These are phyloP conservation scores for Trametes maxima DNA, from an alignment of 768 basidiomycete genomes.

Conservation along the genomic window DNA sequence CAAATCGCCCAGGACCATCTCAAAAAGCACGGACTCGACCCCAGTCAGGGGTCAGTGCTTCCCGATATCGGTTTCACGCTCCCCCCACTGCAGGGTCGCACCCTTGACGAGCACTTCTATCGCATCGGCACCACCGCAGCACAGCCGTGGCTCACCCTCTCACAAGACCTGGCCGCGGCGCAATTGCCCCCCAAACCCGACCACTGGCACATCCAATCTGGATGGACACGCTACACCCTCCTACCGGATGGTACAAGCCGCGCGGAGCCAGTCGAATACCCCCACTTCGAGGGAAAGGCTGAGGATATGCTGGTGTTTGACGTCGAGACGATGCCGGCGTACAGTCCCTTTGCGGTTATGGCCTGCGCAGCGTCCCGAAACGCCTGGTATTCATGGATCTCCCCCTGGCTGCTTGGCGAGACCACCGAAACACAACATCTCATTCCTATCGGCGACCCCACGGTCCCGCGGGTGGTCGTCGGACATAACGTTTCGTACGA, in stretches of 20 bases:
- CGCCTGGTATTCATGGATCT: constrained; percentile 96
- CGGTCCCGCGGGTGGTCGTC: constrained; percentile 65
- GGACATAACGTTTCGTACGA: constrained; percentile 98
- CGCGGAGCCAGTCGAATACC: constrained; percentile 69
- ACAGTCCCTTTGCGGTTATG: constrained; percentile 83
- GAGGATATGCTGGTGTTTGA: constrained; percentile 88
- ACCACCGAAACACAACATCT: constrained; percentile 62
- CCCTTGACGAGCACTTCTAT: constrained; percentile 89
- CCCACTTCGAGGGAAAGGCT: constrained; percentile 59
- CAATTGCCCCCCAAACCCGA: constrained; percentile 64
- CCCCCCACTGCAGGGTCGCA: constrained; percentile 78
- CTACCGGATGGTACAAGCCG: constrained; percentile 76
- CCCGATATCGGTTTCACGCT: constrained; percentile 79
- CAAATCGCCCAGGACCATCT: constrained; percentile 84
- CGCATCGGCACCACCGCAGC: constrained; percentile 68
- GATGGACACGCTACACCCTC: constrained; percentile 88
- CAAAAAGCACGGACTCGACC: constrained; percentile 77
- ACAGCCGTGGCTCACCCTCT: constrained; percentile 77
- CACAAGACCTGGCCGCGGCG: constrained; percentile 54
- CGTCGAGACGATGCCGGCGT: constrained; percentile 88
- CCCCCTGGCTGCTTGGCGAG: constrained; percentile 83
- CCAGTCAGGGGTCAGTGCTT: constrained; percentile 77
- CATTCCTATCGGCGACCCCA: constrained; percentile 67
- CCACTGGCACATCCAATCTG: constrained; percentile 59
- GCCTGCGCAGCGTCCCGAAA: constrained; percentile 82